Conservation (phyloP, 2,329 filamentous ascomycete species). For the Macroventuria anomochaeta region DNA sequence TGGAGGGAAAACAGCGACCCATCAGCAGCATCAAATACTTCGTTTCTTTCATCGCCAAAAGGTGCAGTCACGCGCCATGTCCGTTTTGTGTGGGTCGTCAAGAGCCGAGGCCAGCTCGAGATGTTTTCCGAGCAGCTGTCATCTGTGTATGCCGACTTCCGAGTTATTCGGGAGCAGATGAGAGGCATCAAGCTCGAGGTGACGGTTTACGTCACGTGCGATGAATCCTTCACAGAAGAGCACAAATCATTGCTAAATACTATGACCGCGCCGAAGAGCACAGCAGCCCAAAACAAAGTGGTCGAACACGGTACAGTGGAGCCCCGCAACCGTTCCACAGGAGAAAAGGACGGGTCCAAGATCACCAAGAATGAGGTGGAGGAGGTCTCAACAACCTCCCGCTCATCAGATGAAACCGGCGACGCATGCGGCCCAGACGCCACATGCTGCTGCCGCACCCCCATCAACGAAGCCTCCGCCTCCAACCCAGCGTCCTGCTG, state of each 20-base stretch:
- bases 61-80: conserved; percentile 57
- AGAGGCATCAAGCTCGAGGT: conserved; percentile 57
- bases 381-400: conserved; percentile 1
- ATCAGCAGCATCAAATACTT: background rate
- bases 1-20: conserved; percentile 47
- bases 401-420: conserved; percentile 22
- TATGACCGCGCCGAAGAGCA: conserved; percentile 28
- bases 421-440: conserved; percentile 37
- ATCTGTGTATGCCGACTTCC: conserved; percentile 53
- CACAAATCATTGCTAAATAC: conserved; percentile 41
- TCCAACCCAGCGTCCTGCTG: conserved; percentile 19
- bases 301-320: conserved; percentile 27
- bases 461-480: conserved; percentile 48
- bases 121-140: conserved; percentile 63
- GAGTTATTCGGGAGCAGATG: conserved; percentile 45
- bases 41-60: conserved; percentile 26
- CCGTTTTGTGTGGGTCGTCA: conserved; percentile 66
- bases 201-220: conserved; percentile 63
- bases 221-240: conserved; percentile 55
- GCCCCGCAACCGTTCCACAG: conserved; percentile 19
- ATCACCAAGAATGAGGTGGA: conserved; percentile 24
- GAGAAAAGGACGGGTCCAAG: conserved; percentile 27
- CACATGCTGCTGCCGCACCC: conserved; percentile 58
- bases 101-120: conserved; percentile 57
- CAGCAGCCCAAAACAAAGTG: conserved; percentile 2